Evolutionary conservation across 2,329 filamentous ascomycete genomes (phyloP).

Genomic region (Mycocentrospora acerina): DNA sequence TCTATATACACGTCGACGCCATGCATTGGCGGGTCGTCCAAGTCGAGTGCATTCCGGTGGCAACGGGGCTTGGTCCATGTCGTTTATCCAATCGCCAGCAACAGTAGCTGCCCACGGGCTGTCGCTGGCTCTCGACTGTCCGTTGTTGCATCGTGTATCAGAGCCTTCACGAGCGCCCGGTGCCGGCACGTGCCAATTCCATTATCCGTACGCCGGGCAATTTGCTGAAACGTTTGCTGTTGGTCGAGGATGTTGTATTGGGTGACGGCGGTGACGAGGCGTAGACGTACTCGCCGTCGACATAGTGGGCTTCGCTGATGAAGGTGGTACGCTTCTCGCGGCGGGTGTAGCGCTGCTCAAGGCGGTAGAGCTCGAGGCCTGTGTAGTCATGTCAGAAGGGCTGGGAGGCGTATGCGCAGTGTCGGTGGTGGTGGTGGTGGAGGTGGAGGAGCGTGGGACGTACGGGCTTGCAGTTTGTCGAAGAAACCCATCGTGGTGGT

Average conservation of each 20-base stretch:
- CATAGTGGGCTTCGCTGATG: slow-evolving; percentile 84
- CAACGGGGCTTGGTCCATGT: too few relatives aligned
- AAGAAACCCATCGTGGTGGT: slow-evolving; percentile 44
- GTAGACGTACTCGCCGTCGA: slow-evolving; percentile 95
- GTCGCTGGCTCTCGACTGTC: too few relatives aligned
- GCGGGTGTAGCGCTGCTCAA: slow-evolving; percentile 93
- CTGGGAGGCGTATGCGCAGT: slow-evolving; percentile 2
- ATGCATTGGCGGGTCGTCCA: background rate
- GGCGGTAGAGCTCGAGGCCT: slow-evolving; percentile 87
- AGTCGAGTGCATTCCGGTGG: too few relatives aligned
- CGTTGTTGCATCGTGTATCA: too few relatives aligned
- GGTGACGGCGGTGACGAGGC: slow-evolving; percentile 39
- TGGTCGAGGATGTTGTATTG: slow-evolving; percentile 28
- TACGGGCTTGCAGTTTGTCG: slow-evolving; percentile 46
- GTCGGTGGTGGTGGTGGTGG: slow-evolving; percentile 3
- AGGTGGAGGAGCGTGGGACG: slow-evolving; percentile 14
- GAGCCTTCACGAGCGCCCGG: slow-evolving; percentile 23
- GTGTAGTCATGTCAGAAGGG: slow-evolving; percentile 7
- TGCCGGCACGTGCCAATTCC: slow-evolving; percentile 32
- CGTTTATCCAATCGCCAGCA: too few relatives aligned
- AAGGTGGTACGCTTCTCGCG: slow-evolving; percentile 89
- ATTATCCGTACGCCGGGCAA: slow-evolving; percentile 35
- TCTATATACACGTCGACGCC: background rate
- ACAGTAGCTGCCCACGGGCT: too few relatives aligned
- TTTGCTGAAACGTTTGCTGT: slow-evolving; percentile 38